Evolutionary conservation across 2,329 filamentous ascomycete species (phyloP).

Genomic region (Colletotrichum phormii): DNA sequence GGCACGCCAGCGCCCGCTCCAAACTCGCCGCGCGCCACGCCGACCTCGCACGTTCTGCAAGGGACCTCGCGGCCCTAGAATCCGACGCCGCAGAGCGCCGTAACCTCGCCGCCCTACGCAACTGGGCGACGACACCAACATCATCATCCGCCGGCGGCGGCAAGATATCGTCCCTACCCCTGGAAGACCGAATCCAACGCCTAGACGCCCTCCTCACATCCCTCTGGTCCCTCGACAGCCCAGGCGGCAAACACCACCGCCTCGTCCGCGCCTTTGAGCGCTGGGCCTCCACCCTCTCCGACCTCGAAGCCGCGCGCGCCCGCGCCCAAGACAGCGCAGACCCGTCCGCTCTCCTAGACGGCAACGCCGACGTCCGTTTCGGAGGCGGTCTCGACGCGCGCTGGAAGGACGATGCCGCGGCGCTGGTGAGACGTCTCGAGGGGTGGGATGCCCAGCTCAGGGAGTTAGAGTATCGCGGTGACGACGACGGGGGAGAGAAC

Average conservation of each 20-base stretch:
- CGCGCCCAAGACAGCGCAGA: constrained; percentile 47
- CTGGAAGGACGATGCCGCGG: constrained; percentile 70
- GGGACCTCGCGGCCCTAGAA: constrained; percentile 51
- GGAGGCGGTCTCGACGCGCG: constrained; percentile 64
- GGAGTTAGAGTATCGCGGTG: constrained; percentile 52
- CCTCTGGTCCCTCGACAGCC: constrained; percentile 68
- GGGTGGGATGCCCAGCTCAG: constrained; percentile 62
- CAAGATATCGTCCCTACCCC: background rate
- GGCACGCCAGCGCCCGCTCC: constrained; percentile 66
- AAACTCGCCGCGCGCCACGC: constrained; percentile 61
- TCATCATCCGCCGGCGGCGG: background rate
- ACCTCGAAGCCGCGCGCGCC: constrained; percentile 58
- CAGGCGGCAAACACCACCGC: constrained; percentile 66
- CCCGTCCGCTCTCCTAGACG: constrained; percentile 42
- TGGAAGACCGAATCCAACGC: constrained; percentile 68
- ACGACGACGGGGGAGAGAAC: constrained; percentile 35
- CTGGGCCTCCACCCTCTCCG: constrained; percentile 64
- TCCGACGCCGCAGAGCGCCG: constrained; percentile 57
- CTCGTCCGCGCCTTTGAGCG: constrained; percentile 68
- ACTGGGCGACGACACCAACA: constrained; percentile 56
- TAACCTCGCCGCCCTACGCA: constrained; percentile 64
- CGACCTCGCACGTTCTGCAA: constrained; percentile 48
- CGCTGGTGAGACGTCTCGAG: constrained; percentile 65
- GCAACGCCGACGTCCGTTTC: constrained; percentile 57
- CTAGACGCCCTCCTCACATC: constrained; percentile 68